These are phyloP conservation scores for Plasmopara viticola DNA, from an alignment of 352 stramenopile species.

Conservation along the genomic window DNA sequence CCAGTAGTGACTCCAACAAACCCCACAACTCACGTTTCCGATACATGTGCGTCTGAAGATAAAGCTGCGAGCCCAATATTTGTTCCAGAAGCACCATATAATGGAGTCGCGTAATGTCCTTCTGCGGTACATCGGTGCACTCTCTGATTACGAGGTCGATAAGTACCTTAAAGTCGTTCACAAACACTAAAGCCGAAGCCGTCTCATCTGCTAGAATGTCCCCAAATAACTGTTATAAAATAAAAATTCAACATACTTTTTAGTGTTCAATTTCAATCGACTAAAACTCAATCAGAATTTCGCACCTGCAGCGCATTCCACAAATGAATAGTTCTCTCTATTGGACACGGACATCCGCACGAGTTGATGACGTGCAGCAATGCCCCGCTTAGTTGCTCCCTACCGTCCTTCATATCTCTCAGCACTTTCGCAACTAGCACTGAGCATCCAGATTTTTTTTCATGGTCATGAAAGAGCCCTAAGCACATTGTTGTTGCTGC, in stretches of 20 bases:
- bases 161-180: slow-evolving; percentile 74
- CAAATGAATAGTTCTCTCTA: slow-evolving; percentile 31
- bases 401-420: slow-evolving; percentile 39
- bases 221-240: slow-evolving; percentile 35
- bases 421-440: slow-evolving; percentile 54
- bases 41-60: slow-evolving; percentile 44
- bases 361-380: slow-evolving; percentile 78
- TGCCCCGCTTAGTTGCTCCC: slow-evolving; percentile 54
- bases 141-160: slow-evolving; percentile 65
- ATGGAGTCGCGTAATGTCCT: slow-evolving; percentile 34
- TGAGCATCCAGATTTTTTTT: slow-evolving; percentile 23
- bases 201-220: slow-evolving; percentile 45
- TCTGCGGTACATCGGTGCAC: slow-evolving; percentile 46
- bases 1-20: slow-evolving; percentile 46
- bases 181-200: slow-evolving; percentile 44
- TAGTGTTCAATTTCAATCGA: not conserved
- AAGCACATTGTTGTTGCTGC: slow-evolving; percentile 54
- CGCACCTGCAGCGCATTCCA: slow-evolving; percentile 49
- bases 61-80: slow-evolving; percentile 38
- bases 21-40: slow-evolving; percentile 46
- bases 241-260: not conserved
- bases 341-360: slow-evolving; percentile 59
- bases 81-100: slow-evolving; percentile 48
- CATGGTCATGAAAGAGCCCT: slow-evolving; percentile 48
- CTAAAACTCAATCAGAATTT: not conserved